These are phyloP conservation scores for Backusella liffmaniae DNA, from an alignment of 192 early-diverging fungal genomes.

Conservation along the genomic window DNA sequence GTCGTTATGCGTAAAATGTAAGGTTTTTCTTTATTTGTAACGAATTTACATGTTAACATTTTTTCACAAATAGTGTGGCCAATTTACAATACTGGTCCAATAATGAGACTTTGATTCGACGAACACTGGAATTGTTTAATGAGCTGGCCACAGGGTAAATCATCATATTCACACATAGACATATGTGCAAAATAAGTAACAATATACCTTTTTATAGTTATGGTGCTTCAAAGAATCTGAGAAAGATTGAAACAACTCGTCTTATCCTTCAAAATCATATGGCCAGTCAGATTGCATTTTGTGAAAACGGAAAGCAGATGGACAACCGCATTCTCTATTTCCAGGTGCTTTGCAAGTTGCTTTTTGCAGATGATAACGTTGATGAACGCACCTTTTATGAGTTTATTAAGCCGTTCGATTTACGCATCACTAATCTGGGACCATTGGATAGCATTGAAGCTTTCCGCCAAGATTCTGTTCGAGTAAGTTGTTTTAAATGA, in stretches of 20 bases:
- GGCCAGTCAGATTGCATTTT: slow-evolving; percentile 69
- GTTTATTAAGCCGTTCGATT: slow-evolving; percentile 73
- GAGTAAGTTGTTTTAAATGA: slow-evolving; percentile 23
- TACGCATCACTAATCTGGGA: slow-evolving; percentile 52
- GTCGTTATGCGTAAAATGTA: slow-evolving; percentile 67
- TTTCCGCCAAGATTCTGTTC: slow-evolving; percentile 51
- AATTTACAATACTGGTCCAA: slow-evolving; percentile 64
- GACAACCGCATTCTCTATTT: slow-evolving; percentile 75
- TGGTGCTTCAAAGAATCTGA: slow-evolving; percentile 70
- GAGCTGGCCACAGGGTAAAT: slow-evolving; percentile 69
- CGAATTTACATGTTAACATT: neutral
- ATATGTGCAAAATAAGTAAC: neutral
- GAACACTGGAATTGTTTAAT: slow-evolving; percentile 71
- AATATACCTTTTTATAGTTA: slow-evolving; percentile 46
- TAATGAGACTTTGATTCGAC: slow-evolving; percentile 53
- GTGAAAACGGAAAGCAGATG: slow-evolving; percentile 57
- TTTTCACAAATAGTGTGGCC: slow-evolving; percentile 36
- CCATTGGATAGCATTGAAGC: slow-evolving; percentile 50
- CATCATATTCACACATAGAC: neutral
- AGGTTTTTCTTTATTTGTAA: neutral
- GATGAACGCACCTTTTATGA: slow-evolving; percentile 59
- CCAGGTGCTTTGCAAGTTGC: slow-evolving; percentile 68
- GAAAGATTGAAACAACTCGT: slow-evolving; percentile 71
- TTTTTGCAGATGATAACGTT: slow-evolving; percentile 66
- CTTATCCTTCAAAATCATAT: slow-evolving; percentile 72